Percentiles rank a stretch among this genome's conserved stretches.
Evolutionary conservation across 2,329 filamentous ascomycete genomes (phyloP).

Genomic region (Cytospora piceae): DNA sequence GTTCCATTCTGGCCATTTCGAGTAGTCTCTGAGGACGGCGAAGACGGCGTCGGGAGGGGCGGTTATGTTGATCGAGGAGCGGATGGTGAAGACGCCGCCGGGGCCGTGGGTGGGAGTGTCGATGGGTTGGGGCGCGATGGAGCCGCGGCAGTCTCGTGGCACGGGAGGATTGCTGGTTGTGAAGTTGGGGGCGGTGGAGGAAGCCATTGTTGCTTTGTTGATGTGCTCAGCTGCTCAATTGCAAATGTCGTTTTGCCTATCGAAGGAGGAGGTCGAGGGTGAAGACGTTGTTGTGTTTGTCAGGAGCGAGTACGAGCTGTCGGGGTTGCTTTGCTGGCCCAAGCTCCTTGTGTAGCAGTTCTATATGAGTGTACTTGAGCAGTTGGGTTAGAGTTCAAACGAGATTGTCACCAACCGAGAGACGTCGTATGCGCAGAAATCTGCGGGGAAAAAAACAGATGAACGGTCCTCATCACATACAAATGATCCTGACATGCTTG

Average conservation of each 20-base stretch:
- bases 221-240: neutral
- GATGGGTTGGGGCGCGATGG: conserved; percentile 33
- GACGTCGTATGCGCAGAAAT: too few species aligned
- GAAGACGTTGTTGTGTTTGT: too few species aligned
- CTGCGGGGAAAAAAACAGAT: too few species aligned
- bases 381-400: too few species aligned
- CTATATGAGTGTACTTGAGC: too few species aligned
- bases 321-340: conserved; percentile 5
- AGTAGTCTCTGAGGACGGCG: conserved; percentile 41
- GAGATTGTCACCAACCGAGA: too few species aligned
- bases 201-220: neutral
- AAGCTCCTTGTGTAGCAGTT: conserved; percentile 16
- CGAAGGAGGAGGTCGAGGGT: neutral
- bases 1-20: conserved; percentile 44
- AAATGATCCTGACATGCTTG: too few species aligned
- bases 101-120: conserved; percentile 39
- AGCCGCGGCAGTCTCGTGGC: conserved; percentile 27
- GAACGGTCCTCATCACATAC: too few species aligned
- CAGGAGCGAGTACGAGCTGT: neutral
- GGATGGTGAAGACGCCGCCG: conserved; percentile 38
- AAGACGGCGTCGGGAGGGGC: conserved; percentile 41
- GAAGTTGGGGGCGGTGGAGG: conserved; percentile 1
- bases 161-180: conserved; percentile 29
- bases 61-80: conserved; percentile 40
- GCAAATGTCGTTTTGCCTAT: neutral